Conservation (phyloP, 495 filamentous ascomycete species). For the Hypoxylon perforatum region DNA sequence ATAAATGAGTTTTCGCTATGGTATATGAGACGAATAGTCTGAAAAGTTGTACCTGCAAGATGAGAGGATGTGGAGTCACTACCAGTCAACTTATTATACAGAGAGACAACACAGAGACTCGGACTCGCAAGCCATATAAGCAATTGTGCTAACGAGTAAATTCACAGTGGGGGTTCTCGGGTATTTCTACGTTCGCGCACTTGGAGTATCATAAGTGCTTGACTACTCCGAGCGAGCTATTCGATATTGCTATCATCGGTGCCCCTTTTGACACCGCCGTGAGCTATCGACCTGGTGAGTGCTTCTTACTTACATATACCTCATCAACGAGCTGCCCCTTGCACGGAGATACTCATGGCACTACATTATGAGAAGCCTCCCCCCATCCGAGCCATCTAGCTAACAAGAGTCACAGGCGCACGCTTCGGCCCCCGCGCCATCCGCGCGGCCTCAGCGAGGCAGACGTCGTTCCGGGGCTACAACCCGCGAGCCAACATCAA, state of each 20-base stretch:
- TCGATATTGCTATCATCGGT: slow-evolving; percentile 84
- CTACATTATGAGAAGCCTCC: no score
- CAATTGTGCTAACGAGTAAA: slow-evolving; percentile 1
- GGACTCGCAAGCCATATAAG: neutral
- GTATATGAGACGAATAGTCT: neutral
- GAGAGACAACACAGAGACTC: neutral
- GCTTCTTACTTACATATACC: neutral
- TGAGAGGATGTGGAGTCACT: neutral
- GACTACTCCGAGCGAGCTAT: slow-evolving; percentile 70
- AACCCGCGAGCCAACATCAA: slow-evolving; percentile 82
- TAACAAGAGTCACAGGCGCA: slow-evolving; percentile 61
- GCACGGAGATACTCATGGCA: neutral
- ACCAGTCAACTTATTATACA: neutral
- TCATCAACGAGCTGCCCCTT: slow-evolving; percentile 1
- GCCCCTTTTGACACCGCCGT: slow-evolving; percentile 88
- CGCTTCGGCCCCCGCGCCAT: slow-evolving; percentile 87
- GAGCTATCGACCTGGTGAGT: slow-evolving; percentile 77
- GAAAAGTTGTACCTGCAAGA: no score
- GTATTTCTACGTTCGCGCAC: slow-evolving; percentile 84
- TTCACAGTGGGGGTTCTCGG: slow-evolving; percentile 76
- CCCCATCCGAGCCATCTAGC: neutral
- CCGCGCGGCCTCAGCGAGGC: slow-evolving; percentile 77
- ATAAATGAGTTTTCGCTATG: neutral
- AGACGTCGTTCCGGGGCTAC: slow-evolving; percentile 78
- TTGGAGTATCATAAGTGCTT: slow-evolving; percentile 79